phyloP scores from a whole-genome alignment of 1,284 basidiomycete species.

The Trametes polyzona region DNA sequence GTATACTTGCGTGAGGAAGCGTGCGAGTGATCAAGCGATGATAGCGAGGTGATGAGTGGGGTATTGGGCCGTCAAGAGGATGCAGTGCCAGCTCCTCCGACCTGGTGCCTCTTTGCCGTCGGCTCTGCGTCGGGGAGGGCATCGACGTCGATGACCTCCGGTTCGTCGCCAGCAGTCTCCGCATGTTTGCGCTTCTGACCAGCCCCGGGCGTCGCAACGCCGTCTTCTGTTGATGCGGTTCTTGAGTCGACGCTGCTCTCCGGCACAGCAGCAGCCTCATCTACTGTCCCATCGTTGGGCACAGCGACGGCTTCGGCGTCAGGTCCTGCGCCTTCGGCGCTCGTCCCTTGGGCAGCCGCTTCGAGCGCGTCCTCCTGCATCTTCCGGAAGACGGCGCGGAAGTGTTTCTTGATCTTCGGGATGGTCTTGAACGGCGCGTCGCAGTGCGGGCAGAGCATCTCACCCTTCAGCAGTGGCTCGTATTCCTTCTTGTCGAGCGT shows the following conservation, averaged over 20 bases:
- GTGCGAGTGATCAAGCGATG: background rate
- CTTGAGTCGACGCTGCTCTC: background rate
- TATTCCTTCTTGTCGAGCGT: constrained; percentile 55
- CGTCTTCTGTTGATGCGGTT: background rate
- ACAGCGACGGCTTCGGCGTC: background rate
- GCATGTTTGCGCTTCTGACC: constrained; percentile 14
- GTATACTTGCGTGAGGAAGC: background rate
- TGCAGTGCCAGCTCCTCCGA: background rate
- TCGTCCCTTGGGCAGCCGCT: background rate
- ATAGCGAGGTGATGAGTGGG: background rate
- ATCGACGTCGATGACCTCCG: background rate
- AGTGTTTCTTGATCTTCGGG: constrained; percentile 75
- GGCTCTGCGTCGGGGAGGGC: background rate
- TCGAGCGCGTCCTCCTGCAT: constrained; percentile 35
- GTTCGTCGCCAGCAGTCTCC: background rate
- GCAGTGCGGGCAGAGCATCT: constrained; percentile 75
- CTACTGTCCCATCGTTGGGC: background rate
- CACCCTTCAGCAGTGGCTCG: constrained; percentile 69
- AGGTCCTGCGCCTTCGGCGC: background rate
- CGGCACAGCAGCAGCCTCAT: background rate
- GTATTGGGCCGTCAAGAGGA: background rate
- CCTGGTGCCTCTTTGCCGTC: constrained; percentile 15
- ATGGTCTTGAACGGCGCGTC: constrained; percentile 67
- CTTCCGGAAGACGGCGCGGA: constrained; percentile 65
- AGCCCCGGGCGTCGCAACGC: no score